Evolutionary conservation across 2,329 filamentous ascomycete species (phyloP), one percentile per base, ranked within the genome.

Genomic region (Didymella pomorum): DNA sequence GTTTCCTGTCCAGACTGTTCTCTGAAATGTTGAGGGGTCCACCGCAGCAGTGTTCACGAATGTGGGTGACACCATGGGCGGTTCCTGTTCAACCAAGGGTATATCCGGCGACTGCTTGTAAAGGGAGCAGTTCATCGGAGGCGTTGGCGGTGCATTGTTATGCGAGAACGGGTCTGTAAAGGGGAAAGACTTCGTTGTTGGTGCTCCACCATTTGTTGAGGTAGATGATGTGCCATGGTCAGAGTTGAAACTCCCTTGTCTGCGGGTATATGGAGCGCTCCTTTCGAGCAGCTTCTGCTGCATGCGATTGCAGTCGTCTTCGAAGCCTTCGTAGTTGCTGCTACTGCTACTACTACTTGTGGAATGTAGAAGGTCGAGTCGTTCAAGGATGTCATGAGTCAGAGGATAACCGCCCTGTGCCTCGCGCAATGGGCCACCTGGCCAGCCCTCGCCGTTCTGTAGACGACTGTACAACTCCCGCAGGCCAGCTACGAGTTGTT

Each of bases 371-470:
- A 86, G 81, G 39, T 85, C 84, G 23, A 89, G 78, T 33, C 84
- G 79, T 44, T 85, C 84, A 44, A 89, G 80, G 39, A 89, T 84
- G 63, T 89, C 86, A 74, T 89, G 86, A 0, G 85, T 88, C 29
- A 87, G 79, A 14, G 86, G 86, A 58, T 85, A 81, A 25, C 76
- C 76, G 33, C 85, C 84, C 52, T 82, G 82, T 41, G 77, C 66
- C 64, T 84, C 81, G 63, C 81, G 80, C 56, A 88, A 72, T 12
- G 79, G 79, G 12, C 80, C 73, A 35, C 86, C 86, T 12, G 79
- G 79, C 86, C 86, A 88, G 42, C 79, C 79, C 61, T 85, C 79
- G 41, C 83, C 83, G 42, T 79, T 79, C 29, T 79, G 76, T 29
- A 82, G 70, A 50, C 83, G 80, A 61, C 79, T 80, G 73, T 88